Evolutionary conservation across 2,329 filamentous ascomycete species (phyloP).

Genomic region (Diaporthe aspalathi): DNA sequence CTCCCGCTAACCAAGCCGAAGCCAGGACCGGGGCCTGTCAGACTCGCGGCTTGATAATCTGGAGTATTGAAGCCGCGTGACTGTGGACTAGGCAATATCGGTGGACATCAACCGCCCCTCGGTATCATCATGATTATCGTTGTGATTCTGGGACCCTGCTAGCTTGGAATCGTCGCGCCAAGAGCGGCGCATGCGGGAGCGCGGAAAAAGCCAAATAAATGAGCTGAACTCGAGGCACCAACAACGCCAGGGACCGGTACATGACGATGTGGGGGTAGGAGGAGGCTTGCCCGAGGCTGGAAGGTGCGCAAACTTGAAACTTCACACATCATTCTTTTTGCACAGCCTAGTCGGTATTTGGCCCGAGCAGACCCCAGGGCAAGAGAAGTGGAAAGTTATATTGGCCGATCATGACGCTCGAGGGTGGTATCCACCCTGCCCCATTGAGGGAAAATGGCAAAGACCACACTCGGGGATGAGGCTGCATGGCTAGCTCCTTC

Average conservation of each 20-base stretch:
- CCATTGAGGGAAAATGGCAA: not conserved
- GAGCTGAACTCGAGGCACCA: conserved; percentile 24
- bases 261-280: conserved; percentile 2
- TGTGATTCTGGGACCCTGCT: not conserved
- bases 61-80: not conserved
- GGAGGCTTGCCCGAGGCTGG: conserved; percentile 24
- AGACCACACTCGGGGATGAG: not conserved
- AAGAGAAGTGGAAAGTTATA: not conserved
- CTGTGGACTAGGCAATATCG: not conserved
- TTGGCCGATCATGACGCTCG: not conserved
- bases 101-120: not conserved
- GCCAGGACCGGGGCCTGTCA: conserved; percentile 18
- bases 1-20: not conserved
- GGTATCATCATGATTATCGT: not conserved
- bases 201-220: conserved; percentile 19
- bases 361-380: not conserved
- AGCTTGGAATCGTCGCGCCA: conserved; percentile 2
- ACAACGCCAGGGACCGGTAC: conserved; percentile 1
- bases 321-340: conserved; percentile 4
- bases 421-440: conserved; percentile 1
- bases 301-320: conserved; percentile 18
- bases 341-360: conserved; percentile 18
- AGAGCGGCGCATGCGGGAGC: conserved; percentile 2
- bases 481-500: conserved; percentile 9
- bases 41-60: conserved; percentile 3